phyloP scores from a whole-genome alignment of 2,329 filamentous ascomycete species.

The Hirsutella rhossiliensis region DNA sequence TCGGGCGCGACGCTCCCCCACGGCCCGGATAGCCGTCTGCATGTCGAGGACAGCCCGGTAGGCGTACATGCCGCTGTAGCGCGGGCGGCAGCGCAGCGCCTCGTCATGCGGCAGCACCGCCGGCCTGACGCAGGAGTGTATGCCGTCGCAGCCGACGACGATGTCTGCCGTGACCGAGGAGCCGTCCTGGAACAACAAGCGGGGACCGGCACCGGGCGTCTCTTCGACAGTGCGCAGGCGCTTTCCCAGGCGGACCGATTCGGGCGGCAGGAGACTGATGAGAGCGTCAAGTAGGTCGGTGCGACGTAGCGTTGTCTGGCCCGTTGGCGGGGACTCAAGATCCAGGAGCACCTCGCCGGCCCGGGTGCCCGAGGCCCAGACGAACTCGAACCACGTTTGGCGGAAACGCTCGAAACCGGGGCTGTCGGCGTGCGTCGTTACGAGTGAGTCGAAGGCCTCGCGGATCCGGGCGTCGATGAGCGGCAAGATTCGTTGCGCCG shows the following conservation, averaged over 20 bases:
- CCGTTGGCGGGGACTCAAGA: constrained; percentile 5
- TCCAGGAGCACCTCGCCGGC: constrained; percentile 3
- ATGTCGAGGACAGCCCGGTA: constrained; percentile 8
- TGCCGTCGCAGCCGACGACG: constrained; percentile 15
- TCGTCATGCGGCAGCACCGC: constrained; percentile 1
- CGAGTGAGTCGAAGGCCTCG: neutral
- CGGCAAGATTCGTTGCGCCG: neutral
- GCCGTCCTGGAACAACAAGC: constrained; percentile 6
- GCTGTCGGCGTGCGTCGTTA: neutral
- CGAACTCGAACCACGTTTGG: constrained; percentile 7
- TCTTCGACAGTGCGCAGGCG: neutral
- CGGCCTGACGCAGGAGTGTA: constrained; percentile 4
- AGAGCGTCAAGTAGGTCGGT: constrained; percentile 7
- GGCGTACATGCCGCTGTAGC: constrained; percentile 6
- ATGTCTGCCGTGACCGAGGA: constrained; percentile 5
- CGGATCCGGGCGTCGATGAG: neutral
- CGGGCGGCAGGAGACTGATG: constrained; percentile 3
- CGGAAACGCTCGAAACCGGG: constrained; percentile 5
- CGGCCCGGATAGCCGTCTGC: constrained; percentile 2
- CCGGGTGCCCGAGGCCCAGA: constrained; percentile 2
- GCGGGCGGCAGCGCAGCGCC: constrained; percentile 1
- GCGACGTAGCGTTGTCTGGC: constrained; percentile 4
- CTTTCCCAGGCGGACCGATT: neutral
- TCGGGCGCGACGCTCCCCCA: constrained; percentile 4
- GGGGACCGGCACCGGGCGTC: neutral